These are phyloP conservation scores for Saccharomycopsis amapae DNA, from an alignment of 805 yeast genomes.

Conservation along the genomic window DNA sequence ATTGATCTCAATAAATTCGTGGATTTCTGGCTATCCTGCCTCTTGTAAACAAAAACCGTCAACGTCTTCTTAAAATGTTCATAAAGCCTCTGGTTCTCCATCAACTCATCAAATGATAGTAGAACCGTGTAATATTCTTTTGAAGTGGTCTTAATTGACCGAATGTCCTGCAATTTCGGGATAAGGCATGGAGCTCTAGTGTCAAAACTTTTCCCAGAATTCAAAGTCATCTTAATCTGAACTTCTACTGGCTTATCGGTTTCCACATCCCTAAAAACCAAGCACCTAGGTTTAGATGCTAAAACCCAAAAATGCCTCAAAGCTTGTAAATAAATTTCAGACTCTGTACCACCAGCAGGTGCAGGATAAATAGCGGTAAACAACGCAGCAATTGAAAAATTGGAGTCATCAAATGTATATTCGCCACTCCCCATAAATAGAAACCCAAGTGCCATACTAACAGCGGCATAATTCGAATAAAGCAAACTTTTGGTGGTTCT, in stretches of 20 bases:
- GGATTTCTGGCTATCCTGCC: constrained; percentile 32
- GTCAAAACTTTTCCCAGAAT: constrained; percentile 38
- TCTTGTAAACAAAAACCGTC: constrained; percentile 46
- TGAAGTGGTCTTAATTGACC: constrained; percentile 39
- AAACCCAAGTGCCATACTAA: constrained; percentile 79
- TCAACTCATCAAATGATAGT: constrained; percentile 37
- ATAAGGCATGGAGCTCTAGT: constrained; percentile 57
- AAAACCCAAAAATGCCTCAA: constrained; percentile 87
- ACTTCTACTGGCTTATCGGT: constrained; percentile 46
- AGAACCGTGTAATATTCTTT: constrained; percentile 47
- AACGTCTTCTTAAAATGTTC: constrained; percentile 37
- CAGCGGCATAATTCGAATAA: constrained; percentile 70
- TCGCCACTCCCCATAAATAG: constrained; percentile 91
- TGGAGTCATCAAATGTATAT: constrained; percentile 59
- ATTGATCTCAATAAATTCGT: constrained; percentile 27
- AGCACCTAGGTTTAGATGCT: constrained; percentile 71
- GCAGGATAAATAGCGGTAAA: constrained; percentile 70
- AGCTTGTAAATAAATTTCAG: constrained; percentile 71
- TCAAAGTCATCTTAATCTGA: constrained; percentile 30
- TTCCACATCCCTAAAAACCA: constrained; percentile 66
- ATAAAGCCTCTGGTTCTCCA: constrained; percentile 28
- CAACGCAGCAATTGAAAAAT: constrained; percentile 60
- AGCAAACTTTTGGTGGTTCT: constrained; percentile 35
- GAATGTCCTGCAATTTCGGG: constrained; percentile 49
- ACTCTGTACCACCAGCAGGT: constrained; percentile 28